phyloP scores from a whole-genome alignment of 371 early-diverging fungal species.

The Conidiobolus incongruus region DNA sequence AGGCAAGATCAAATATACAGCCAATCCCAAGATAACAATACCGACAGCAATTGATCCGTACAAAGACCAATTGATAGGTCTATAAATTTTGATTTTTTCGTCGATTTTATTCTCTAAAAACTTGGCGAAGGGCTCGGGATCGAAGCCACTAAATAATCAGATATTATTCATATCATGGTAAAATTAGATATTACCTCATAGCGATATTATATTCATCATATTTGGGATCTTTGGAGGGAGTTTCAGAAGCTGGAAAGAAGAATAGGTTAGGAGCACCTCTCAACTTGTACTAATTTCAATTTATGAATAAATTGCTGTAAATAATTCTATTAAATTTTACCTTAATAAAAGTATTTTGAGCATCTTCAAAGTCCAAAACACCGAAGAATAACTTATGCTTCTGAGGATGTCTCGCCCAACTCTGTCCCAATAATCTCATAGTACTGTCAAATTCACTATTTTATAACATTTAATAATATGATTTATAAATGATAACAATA shows the following conservation, averaged over 20 bases:
- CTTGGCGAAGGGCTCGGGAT: no score
- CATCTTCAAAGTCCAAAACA: neutral
- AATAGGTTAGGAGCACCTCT: slow-evolving; percentile 1
- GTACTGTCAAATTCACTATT: no score
- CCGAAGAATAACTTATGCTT: neutral
- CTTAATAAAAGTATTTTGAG: neutral
- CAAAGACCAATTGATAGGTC: neutral
- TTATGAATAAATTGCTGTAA: no score
- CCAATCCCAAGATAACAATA: neutral
- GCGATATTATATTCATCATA: neutral
- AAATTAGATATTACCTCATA: neutral
- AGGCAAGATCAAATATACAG: neutral
- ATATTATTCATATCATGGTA: no score
- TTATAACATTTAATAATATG: no score
- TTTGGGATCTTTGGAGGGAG: neutral
- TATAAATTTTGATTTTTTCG: no score
- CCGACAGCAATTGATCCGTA: neutral
- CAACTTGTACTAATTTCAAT: slow-evolving; percentile 2
- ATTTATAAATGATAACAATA: no score
- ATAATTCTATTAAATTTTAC: neutral
- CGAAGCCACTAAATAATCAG: no score
- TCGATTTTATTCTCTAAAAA: no score
- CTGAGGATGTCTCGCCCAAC: neutral
- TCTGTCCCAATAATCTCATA: no score
- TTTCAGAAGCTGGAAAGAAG: neutral